Percentiles rank a stretch among this genome's conserved stretches.
Conservation (phyloP, 202 grass and related monocot species). For the Setaria viridis region DNA sequence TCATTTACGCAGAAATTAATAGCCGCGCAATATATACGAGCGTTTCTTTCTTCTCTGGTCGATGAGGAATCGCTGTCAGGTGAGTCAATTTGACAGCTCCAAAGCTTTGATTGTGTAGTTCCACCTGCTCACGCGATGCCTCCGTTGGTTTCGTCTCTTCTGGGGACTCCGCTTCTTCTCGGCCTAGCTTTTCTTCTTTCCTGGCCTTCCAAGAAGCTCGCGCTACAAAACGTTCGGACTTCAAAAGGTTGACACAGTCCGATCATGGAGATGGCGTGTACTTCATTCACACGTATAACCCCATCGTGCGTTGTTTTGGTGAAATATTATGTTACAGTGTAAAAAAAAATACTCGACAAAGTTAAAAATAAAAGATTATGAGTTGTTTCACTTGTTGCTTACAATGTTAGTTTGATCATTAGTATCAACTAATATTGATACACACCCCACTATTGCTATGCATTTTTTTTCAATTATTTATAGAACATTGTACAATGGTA, state of each 20-base stretch:
- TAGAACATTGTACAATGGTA: neutral
- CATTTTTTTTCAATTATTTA: neutral
- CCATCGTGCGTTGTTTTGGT: neutral
- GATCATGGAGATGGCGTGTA: neutral
- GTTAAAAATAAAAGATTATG: neutral
- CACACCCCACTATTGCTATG: too few species aligned
- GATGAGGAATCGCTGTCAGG: conserved; percentile 46
- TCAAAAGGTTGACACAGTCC: neutral
- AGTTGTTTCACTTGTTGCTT: neutral
- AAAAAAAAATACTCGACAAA: neutral
- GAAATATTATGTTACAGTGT: neutral
- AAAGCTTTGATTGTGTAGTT: conserved; percentile 37
- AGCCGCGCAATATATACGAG: neutral
- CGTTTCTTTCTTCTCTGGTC: conserved; percentile 14
- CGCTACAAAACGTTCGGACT: neutral
- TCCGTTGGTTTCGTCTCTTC: neutral
- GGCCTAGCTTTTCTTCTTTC: neutral
- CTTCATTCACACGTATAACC: neutral
- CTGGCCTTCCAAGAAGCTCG: neutral
- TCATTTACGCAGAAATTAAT: neutral
- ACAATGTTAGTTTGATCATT: too few species aligned
- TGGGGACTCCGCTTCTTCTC: neutral
- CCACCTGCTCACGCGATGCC: conserved; percentile 20
- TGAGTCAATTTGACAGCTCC: conserved; percentile 41
- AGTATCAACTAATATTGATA: neutral